A percentile compares a stretch with the other conserved stretches of the same genome.
These are phyloP conservation scores for Fistulinella prunicolor DNA, from an alignment of 768 basidiomycete species.

Conservation along the genomic window DNA sequence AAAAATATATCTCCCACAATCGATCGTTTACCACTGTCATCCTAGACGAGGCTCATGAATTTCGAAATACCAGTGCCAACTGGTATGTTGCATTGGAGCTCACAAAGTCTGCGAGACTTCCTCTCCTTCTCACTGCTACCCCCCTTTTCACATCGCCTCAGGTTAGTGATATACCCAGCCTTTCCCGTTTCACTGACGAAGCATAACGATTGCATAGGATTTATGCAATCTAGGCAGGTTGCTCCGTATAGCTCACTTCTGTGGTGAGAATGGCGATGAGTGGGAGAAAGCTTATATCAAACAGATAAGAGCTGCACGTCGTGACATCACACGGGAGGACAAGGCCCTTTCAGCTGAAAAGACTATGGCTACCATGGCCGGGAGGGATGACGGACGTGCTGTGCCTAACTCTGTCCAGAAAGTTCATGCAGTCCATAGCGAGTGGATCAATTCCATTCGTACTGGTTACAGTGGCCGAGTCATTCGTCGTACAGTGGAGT, in stretches of 20 bases:
- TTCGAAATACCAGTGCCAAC: slow-evolving; percentile 3
- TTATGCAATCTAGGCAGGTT: slow-evolving; percentile 7
- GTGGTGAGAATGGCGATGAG: not conserved
- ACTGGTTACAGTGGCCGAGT: not conserved
- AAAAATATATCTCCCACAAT: not conserved
- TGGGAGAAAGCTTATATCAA: not conserved
- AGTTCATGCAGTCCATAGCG: not conserved
- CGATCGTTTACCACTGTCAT: not conserved
- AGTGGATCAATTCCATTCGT: slow-evolving; percentile 4
- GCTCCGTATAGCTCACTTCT: slow-evolving; percentile 2
- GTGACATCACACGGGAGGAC: not conserved
- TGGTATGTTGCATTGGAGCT: slow-evolving; percentile 5
- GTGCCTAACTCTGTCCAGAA: not conserved
- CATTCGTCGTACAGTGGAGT: slow-evolving; percentile 3
- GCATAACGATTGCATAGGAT: not conserved
- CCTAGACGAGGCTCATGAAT: slow-evolving; percentile 4
- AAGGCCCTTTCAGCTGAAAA: slow-evolving; percentile 3
- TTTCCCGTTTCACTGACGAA: not conserved
- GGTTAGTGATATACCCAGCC: not conserved
- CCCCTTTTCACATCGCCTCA: slow-evolving; percentile 4
- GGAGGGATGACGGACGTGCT: not conserved
- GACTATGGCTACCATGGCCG: not conserved
- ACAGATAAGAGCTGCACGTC: not conserved
- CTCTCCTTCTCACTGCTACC: slow-evolving; percentile 3
- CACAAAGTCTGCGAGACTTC: slow-evolving; percentile 2